Base-by-base conservation (phyloP, 306 rosid genomes). In the Cicer cuneatum region DNA sequence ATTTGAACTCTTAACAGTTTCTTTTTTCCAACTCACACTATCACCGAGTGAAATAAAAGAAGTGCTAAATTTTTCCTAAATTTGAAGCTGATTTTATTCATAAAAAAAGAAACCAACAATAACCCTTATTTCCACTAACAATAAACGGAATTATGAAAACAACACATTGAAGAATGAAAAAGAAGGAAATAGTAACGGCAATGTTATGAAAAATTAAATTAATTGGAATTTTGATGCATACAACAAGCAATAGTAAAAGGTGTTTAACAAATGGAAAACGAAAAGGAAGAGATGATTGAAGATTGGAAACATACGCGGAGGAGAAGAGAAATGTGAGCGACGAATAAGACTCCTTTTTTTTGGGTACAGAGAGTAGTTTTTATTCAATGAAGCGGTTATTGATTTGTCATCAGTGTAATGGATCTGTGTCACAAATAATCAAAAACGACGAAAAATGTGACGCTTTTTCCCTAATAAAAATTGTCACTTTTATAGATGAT, bases 231-330 rank as follows among this genome's bases (percentile, higher is more conserved):
- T 71, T 19, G 54, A 41, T 41, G 52, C 56, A 63, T 21, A 2
- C 24, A 74, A 62, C 24, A 45, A 40, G 13, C 64, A 21, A 2
- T 29, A 2, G 33, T 29, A 74, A 74, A 37, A 12, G 52, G 18
- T 11, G 33, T 29, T 43, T 29, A 1, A 67, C 33, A 29, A 29
- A 29, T 29, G 33, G 33, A 24, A 48, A 47, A 11, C 1, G 5
- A 70, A 51, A 6, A 0, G 13, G 14, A 62, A 42, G 3, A 21
- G 47, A 47, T 6, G 43, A 60, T 16, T 61, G 51, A 49, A 73
- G 79, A 66, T 57, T 40, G 57, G 80, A 16, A 37, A 74, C 76
- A 7, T 80, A 74, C 72, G 58, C 7, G 40, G 21, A 54, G 40
- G 38, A 38, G 45, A 73, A 39, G 21, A 63, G 12, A 48, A 43